Conservation (phyloP, 2,329 filamentous ascomycete species). For the Trichophyton rubrum region DNA sequence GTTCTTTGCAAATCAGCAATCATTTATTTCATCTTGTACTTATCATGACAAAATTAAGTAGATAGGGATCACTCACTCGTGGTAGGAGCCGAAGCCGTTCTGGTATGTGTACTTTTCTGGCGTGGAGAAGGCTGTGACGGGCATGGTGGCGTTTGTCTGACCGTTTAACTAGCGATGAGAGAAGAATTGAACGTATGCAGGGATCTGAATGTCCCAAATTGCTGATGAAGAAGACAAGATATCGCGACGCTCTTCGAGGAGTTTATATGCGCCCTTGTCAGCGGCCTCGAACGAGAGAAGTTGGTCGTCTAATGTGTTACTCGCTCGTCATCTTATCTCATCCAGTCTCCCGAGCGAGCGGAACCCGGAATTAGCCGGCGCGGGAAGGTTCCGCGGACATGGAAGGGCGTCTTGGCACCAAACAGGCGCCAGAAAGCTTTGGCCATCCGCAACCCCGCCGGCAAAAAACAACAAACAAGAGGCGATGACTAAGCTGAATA, state of each 20-base stretch:
- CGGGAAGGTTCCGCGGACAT: slow-evolving; percentile 7
- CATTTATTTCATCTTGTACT: background rate
- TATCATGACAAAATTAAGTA: background rate
- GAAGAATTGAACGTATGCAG: background rate
- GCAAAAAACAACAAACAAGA: background rate
- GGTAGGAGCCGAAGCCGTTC: slow-evolving; percentile 64
- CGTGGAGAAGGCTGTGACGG: slow-evolving; percentile 49
- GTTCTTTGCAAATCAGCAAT: slow-evolving; percentile 39
- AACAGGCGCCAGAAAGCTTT: background rate
- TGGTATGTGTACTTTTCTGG: slow-evolving; percentile 63
- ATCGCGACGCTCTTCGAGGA: background rate
- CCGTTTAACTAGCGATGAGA: background rate
- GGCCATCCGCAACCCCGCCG: background rate
- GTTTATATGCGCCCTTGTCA: too few species aligned
- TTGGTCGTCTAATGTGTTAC: too few species aligned
- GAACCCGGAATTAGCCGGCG: slow-evolving; percentile 10
- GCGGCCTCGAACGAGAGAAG: too few species aligned
- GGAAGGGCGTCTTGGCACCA: background rate
- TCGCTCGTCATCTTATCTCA: background rate
- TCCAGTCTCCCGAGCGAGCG: background rate
- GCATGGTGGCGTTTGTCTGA: slow-evolving; percentile 37
- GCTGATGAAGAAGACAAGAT: background rate
- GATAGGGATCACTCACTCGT: slow-evolving; percentile 49
- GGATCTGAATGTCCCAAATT: background rate
- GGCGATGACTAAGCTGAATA: background rate